Evolutionary conservation across 2,329 filamentous ascomycete species (phyloP), one percentile per base, ranked within the genome.

Genomic region (Pseudocercospora fijiensis): DNA sequence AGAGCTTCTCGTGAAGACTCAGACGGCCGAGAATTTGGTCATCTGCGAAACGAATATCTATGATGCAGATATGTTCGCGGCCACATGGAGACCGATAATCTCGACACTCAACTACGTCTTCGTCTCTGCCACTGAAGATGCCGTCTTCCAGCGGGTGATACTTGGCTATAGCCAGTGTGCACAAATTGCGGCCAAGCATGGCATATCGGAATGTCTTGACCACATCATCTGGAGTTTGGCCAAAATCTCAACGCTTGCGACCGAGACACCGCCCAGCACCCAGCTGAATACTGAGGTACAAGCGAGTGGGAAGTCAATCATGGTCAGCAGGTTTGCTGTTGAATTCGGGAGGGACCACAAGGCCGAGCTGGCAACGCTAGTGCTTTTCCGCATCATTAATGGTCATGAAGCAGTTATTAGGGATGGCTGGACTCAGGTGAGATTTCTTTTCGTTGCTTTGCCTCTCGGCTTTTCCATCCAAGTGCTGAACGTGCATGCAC

Each of bases 251-350:
- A 96, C 92, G 1, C 80, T 99, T 62, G 90, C 92, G 11, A 88
- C 89, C 4, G 88, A 91, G 61, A 82, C 82, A 1, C 86, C 90
- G 3, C 90, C 90, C 52, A 96, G 90, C 76, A 99, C 94, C 1
- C 82, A 87, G 9, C 83, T 99, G 27, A 99, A 99, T 74, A 98
- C 96, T 0, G 95, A 98, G 77, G 91, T 99, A 2, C 93, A 98
- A 76, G 92, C 89, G 11, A 71, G 72, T 61, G 90, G 95, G 69
- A 93, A 90, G 77, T 95, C 89, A 73, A 92, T 99, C 62, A 99
- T 99, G 95, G 96, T 99, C 70, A 98, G 94, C 76, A 94, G 98
- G 80, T 87, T 97, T 67, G 94, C 96, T 52, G 95, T 99, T 65
- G 93, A 96, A 74, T 92, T 99, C 73, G 95, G 95, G 45, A 85